Evolutionary conservation across 2,329 filamentous ascomycete species (phyloP), one percentile per base, ranked within the genome.

Genomic region (Fusarium sulawesiense): DNA sequence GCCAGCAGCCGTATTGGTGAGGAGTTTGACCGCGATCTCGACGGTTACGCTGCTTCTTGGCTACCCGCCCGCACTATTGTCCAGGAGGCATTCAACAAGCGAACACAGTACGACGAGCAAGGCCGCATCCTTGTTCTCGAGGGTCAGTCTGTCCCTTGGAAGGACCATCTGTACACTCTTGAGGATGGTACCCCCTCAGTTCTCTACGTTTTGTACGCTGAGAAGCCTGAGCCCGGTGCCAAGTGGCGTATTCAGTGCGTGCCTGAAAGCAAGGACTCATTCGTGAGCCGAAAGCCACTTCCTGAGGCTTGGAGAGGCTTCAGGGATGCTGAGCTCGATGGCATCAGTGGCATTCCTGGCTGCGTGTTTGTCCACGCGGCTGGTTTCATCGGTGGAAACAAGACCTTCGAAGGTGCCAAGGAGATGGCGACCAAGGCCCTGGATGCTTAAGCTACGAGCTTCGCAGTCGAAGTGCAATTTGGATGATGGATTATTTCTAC

Each of bases 191-290:
- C 89, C 20, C 72, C 78, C 10, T 77, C 77, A 73, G 90, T 95
- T 6, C 85, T 94, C 53, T 98, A 98, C 77, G 94, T 97, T 16
- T 84, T 98, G 27, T 98, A 98, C 81, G 92, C 94, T 0, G 95
- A 99, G 84, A 93, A 88, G 76, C 87, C 90, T 29, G 85, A 87
- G 46, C 88, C 90, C 47, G 91, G 88, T 70, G 86, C 91, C 76
- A 97, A 96, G 83, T 98, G 96, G 96, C 89, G 96, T 61, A 92
- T 99, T 66, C 94, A 98, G 81, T 91, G 92, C 68, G 96, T 98
- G n/a, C 92, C 93, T 49, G 89, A 92, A 62, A 88, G 89, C 79
- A 91, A 92, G 79, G 91, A 93, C 77, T 96, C 93, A 64, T 99
- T 99, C 78, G 87, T 93, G 80, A 98, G 94, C 83, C 89, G 96